Percentiles rank a stretch among this genome's conserved stretches.
Conservation (phyloP, 2,329 filamentous ascomycete genomes). For the Neonectria ditissima region DNA sequence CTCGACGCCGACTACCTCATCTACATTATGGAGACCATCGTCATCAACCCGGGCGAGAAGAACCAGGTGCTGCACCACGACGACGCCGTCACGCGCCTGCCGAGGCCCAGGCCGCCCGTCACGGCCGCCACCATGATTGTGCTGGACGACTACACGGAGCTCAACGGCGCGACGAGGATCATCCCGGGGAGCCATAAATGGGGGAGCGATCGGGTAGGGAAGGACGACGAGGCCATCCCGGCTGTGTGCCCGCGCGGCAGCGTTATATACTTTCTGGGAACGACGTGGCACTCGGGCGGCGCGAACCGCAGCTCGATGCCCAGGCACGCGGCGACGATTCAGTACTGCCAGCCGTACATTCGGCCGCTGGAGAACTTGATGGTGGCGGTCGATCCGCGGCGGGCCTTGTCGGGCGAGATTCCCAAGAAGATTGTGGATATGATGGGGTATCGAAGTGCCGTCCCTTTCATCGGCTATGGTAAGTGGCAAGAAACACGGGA, state of each 20-base stretch:
- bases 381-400: slow-evolving; percentile 19
- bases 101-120: slow-evolving; percentile 14
- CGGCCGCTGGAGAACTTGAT: slow-evolving; percentile 24
- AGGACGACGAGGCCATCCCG: slow-evolving; percentile 17
- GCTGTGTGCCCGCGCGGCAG: slow-evolving; percentile 19
- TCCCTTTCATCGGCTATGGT: slow-evolving; percentile 25
- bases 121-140: slow-evolving; percentile 20
- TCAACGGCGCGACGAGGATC: slow-evolving; percentile 20
- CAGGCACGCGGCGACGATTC: slow-evolving; percentile 20
- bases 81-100: slow-evolving; percentile 13
- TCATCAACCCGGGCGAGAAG: slow-evolving; percentile 23
- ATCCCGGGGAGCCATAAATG: slow-evolving; percentile 22
- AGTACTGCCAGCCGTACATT: slow-evolving; percentile 24
- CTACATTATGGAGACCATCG: slow-evolving; percentile 24
- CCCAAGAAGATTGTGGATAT: slow-evolving; percentile 22
- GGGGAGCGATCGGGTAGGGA: slow-evolving; percentile 12
- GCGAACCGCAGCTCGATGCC: slow-evolving; percentile 13
- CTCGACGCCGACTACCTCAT: slow-evolving; percentile 19
- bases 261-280: slow-evolving; percentile 21
- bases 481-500: background rate
- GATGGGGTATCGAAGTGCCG: slow-evolving; percentile 26
- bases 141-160: slow-evolving; percentile 24
- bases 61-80: slow-evolving; percentile 25
- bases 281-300: slow-evolving; percentile 22
- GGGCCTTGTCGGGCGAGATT: slow-evolving; percentile 22